These are phyloP conservation scores for Groenewaldozyma salmanticensis DNA, from an alignment of 805 yeast genomes.

Conservation along the genomic window DNA sequence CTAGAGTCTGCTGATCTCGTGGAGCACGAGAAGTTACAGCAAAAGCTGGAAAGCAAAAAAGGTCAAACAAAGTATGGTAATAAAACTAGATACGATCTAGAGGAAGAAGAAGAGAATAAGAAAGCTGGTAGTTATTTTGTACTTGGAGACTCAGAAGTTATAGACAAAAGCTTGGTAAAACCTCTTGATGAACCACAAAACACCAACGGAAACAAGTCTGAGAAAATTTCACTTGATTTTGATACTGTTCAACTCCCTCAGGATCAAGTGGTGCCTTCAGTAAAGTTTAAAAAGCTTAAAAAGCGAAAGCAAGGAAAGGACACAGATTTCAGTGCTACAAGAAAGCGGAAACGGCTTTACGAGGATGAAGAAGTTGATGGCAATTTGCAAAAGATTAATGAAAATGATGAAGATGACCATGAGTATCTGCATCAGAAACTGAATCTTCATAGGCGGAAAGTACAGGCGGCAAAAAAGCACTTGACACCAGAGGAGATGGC, in stretches of 20 bases:
- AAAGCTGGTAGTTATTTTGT: slow-evolving; percentile 19
- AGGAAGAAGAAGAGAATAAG: slow-evolving; percentile 20
- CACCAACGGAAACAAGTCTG: slow-evolving; percentile 12
- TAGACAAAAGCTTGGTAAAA: slow-evolving; percentile 18
- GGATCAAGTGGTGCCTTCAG: slow-evolving; percentile 25
- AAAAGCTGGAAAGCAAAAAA: slow-evolving; percentile 12
- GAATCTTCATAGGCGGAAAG: slow-evolving; percentile 21
- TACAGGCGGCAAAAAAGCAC: slow-evolving; percentile 19
- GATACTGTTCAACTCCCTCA: slow-evolving; percentile 16
- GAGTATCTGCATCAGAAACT: slow-evolving; percentile 29
- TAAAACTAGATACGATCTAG: slow-evolving; percentile 23
- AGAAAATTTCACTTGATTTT: slow-evolving; percentile 20
- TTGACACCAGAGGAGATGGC: slow-evolving; percentile 27
- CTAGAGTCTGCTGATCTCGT: slow-evolving; percentile 36
- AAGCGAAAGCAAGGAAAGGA: slow-evolving; percentile 31
- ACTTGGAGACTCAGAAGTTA: slow-evolving; percentile 29
- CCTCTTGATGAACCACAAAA: slow-evolving; percentile 5
- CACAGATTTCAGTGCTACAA: slow-evolving; percentile 24
- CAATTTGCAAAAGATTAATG: slow-evolving; percentile 18
- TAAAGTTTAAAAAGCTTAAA: slow-evolving; percentile 35
- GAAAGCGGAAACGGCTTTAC: slow-evolving; percentile 24
- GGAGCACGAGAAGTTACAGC: slow-evolving; percentile 25
- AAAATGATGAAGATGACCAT: slow-evolving; percentile 29
- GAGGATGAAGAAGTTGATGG: slow-evolving; percentile 26
- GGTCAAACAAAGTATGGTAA: slow-evolving; percentile 27